phyloP scores from a whole-genome alignment of 2,329 filamentous ascomycete genomes.

The Scedosporium apiospermum region DNA sequence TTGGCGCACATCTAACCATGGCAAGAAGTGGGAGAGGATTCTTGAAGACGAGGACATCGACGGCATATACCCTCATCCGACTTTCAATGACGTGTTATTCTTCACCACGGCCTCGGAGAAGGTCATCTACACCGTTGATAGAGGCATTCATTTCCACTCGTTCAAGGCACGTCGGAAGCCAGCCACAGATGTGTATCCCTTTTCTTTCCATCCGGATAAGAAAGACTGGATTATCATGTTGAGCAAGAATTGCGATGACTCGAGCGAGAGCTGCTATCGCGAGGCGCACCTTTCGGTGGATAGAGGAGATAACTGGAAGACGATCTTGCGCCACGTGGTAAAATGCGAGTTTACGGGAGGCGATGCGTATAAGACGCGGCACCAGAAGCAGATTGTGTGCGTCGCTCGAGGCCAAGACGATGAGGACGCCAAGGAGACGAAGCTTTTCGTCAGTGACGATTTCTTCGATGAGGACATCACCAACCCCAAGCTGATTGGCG shows the following conservation, averaged over 20 bases:
- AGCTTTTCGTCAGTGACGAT: conserved; percentile 69
- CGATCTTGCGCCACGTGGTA: conserved; percentile 61
- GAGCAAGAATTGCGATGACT: conserved; percentile 58
- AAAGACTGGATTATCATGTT: conserved; percentile 92
- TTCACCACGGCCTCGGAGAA: conserved; percentile 61
- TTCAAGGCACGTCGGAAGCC: conserved; percentile 60
- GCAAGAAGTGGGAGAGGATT: conserved; percentile 70
- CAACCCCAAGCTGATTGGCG: conserved; percentile 41
- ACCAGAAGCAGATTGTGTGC: conserved; percentile 49
- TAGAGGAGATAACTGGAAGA: conserved; percentile 71
- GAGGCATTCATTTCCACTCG: conserved; percentile 61
- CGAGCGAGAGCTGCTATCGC: conserved; percentile 52
- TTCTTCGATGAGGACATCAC: conserved; percentile 54
- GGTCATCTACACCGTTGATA: conserved; percentile 74
- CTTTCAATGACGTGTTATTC: conserved; percentile 78
- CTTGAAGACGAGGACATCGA: conserved; percentile 61
- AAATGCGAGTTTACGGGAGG: conserved; percentile 82
- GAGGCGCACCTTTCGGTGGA: conserved; percentile 71
- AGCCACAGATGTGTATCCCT: conserved; percentile 28
- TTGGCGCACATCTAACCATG: conserved; percentile 74
- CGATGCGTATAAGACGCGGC: conserved; percentile 42
- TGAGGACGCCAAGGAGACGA: conserved; percentile 53
- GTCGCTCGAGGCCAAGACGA: conserved; percentile 43
- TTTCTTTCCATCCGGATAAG: conserved; percentile 75
- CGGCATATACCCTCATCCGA: conserved; percentile 65